Conservation (phyloP, 176 grass and related monocot species). For the Pontederia paniculata region DNA sequence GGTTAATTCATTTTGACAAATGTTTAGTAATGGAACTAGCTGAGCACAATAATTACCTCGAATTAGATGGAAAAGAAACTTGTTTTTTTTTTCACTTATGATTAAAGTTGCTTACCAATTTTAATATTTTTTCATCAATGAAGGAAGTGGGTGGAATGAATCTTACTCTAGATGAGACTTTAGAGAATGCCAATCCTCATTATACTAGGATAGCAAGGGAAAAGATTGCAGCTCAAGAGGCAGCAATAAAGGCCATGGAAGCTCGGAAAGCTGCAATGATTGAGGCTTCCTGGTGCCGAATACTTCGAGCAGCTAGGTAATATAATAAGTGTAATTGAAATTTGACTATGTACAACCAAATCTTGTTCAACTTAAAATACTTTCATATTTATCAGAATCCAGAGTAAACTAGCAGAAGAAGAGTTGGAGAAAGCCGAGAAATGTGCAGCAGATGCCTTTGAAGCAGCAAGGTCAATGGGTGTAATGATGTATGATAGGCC, state of each 20-base stretch:
- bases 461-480: constrained; percentile 64
- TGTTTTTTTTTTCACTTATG: neutral
- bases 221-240: constrained; percentile 85
- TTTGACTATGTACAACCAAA: neutral
- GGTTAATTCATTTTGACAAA: neutral
- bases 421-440: constrained; percentile 46
- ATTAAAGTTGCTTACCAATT: neutral
- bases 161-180: constrained; percentile 57
- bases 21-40: constrained; percentile 1
- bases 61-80: neutral
- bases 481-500: constrained; percentile 97
- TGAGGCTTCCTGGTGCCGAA: constrained; percentile 90
- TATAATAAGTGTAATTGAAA: constrained; percentile 9
- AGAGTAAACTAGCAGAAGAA: constrained; percentile 46
- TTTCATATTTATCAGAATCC: constrained; percentile 38
- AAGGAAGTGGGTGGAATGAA: constrained; percentile 83
- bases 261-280: constrained; percentile 85
- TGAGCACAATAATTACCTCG: neutral
- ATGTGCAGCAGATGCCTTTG: constrained; percentile 58
- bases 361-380: neutral
- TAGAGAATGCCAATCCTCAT: constrained; percentile 69
- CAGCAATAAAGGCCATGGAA: constrained; percentile 64
- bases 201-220: constrained; percentile 84
- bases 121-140: constrained; percentile 13
- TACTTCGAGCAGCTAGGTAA: constrained; percentile 90